phyloP scores from a whole-genome alignment of 805 yeast genomes.

The Lachancea meyersii region DNA sequence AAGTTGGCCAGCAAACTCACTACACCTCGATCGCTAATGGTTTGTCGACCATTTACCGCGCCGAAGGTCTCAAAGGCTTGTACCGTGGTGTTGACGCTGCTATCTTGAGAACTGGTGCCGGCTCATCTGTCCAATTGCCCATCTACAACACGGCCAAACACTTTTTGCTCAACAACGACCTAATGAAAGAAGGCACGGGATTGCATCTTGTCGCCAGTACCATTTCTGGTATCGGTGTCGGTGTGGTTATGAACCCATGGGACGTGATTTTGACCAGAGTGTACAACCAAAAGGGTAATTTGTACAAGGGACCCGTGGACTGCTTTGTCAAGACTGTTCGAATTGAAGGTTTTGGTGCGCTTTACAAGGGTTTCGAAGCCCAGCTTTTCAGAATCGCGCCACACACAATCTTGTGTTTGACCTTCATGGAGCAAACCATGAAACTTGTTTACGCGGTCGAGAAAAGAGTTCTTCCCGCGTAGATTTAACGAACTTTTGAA shows the following conservation, averaged over 20 bases:
- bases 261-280: constrained; percentile 92
- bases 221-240: constrained; percentile 84
- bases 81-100: constrained; percentile 95
- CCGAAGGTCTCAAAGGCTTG: constrained; percentile 78
- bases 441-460: constrained; percentile 43
- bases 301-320: constrained; percentile 82
- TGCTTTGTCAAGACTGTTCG: constrained; percentile 78
- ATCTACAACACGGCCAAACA: constrained; percentile 74
- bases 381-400: constrained; percentile 91
- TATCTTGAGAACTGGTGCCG: constrained; percentile 86
- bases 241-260: constrained; percentile 95
- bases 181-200: constrained; percentile 56
- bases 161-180: constrained; percentile 45
- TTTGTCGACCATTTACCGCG: constrained; percentile 47
- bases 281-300: constrained; percentile 86
- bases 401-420: constrained; percentile 82
- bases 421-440: constrained; percentile 95
- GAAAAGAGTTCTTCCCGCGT: constrained; percentile 11
- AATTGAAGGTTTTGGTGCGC: constrained; percentile 78
- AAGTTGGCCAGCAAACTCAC: constrained; percentile 89
- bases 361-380: constrained; percentile 93
- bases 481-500: background rate
- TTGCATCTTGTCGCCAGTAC: constrained; percentile 71
- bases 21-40: constrained; percentile 70
- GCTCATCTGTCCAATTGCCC: constrained; percentile 92